phyloP scores from a whole-genome alignment of 2,329 filamentous ascomycete genomes.

The Aspergillus sp. region DNA sequence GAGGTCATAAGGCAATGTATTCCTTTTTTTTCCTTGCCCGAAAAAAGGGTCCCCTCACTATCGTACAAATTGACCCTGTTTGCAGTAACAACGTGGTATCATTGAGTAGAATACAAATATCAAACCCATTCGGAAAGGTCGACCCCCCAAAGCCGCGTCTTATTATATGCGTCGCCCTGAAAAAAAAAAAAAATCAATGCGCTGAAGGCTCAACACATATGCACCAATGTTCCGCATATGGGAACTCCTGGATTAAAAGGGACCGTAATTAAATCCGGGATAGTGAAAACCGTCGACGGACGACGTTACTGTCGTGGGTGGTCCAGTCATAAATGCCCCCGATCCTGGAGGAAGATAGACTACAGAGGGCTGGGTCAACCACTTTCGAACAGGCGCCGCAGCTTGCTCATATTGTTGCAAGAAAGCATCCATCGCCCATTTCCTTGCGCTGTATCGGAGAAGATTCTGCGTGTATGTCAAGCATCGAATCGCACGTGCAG shows the following conservation, averaged over 20 bases:
- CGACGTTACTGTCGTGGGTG: conserved; percentile 5
- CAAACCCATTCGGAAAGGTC: too few relatives aligned
- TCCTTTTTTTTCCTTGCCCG: too few relatives aligned
- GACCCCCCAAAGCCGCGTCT: too few relatives aligned
- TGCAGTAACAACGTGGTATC: too few relatives aligned
- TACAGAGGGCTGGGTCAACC: conserved; percentile 17
- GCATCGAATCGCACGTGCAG: conserved; percentile 26
- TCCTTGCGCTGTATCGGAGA: conserved; percentile 25
- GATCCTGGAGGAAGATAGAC: conserved; percentile 12
- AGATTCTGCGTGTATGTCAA: conserved; percentile 26
- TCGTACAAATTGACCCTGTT: too few relatives aligned
- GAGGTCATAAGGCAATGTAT: too few relatives aligned
- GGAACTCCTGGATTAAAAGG: not conserved
- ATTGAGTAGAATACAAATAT: too few relatives aligned
- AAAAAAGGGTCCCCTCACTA: too few relatives aligned
- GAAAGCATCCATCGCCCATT: conserved; percentile 27
- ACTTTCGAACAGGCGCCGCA: conserved; percentile 20
- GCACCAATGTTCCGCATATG: not conserved
- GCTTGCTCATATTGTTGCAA: conserved; percentile 27
- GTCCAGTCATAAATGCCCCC: conserved; percentile 9
- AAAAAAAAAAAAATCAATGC: too few relatives aligned
- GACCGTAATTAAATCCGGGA: conserved; percentile 2
- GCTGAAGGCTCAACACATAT: too few relatives aligned
- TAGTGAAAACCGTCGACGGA: conserved; percentile 6
- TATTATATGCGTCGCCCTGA: too few relatives aligned